These are phyloP conservation scores for Backusella liffmaniae DNA, from an alignment of 192 early-diverging fungal genomes.

Conservation along the genomic window DNA sequence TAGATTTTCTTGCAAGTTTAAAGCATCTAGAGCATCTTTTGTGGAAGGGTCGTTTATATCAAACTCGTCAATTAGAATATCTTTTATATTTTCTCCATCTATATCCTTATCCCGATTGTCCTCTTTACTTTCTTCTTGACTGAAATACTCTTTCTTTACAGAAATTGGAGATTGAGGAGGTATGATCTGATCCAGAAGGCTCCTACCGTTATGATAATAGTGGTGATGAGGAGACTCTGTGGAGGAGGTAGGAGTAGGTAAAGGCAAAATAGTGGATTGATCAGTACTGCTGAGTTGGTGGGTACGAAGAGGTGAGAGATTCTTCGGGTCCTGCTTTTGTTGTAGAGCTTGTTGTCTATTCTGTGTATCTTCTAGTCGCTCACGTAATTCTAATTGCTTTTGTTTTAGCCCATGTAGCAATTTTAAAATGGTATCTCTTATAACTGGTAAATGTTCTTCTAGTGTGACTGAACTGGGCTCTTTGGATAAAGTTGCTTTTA, in stretches of 20 bases:
- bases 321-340: neutral
- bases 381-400: slow-evolving; percentile 49
- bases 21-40: slow-evolving; percentile 23
- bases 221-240: neutral
- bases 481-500: neutral
- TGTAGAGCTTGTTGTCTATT: neutral
- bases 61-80: slow-evolving; percentile 10
- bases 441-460: slow-evolving; percentile 50
- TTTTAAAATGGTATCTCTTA: slow-evolving; percentile 50
- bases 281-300: neutral
- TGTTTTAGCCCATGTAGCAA: slow-evolving; percentile 51
- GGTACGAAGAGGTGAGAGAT: neutral
- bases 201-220: neutral
- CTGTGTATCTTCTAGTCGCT: slow-evolving; percentile 16
- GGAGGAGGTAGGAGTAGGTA: slow-evolving; percentile 11
- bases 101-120: neutral
- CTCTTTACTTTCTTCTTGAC: neutral
- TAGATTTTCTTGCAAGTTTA: slow-evolving; percentile 28
- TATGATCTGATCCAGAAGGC: neutral
- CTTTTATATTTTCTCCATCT: neutral
- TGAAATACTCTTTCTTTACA: neutral
- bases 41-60: slow-evolving; percentile 28
- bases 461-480: slow-evolving; percentile 26
- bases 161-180: neutral
- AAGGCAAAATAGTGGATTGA: neutral